Conservation (phyloP, 2,329 filamentous ascomycete genomes). For the Epicoccum sorghinum region DNA sequence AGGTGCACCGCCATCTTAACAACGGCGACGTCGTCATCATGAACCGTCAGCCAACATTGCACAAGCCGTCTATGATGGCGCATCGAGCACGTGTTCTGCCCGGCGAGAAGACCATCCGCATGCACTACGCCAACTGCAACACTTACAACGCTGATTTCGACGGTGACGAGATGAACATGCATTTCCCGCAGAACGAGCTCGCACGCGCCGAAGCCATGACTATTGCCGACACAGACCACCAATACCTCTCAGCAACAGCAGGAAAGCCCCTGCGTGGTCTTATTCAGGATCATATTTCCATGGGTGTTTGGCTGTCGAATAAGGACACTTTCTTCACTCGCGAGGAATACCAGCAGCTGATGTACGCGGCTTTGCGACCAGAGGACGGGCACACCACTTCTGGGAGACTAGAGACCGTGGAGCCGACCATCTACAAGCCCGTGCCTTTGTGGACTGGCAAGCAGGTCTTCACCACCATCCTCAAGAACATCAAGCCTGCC, state of each 20-base stretch:
- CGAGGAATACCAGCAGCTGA: conserved; percentile 88
- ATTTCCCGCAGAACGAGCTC: conserved; percentile 96
- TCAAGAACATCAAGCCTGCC: conserved; percentile 86
- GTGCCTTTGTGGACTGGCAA: conserved; percentile 90
- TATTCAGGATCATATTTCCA: conserved; percentile 98
- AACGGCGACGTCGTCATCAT: conserved; percentile 98
- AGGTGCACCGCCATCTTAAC: conserved; percentile 93
- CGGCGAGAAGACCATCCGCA: conserved; percentile 95
- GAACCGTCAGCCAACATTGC: conserved; percentile 97
- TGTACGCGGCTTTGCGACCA: conserved; percentile 87
- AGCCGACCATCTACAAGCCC: conserved; percentile 83
- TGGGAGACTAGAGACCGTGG: conserved; percentile 79
- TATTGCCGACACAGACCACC: conserved; percentile 94
- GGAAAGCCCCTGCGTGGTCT: conserved; percentile 93
- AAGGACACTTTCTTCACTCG: conserved; percentile 89
- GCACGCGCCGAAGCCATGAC: conserved; percentile 90
- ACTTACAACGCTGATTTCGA: conserved; percentile 99
- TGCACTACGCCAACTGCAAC: conserved; percentile 99
- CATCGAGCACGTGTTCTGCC: conserved; percentile 90
- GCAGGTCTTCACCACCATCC: conserved; percentile 88
- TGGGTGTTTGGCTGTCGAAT: conserved; percentile 88
- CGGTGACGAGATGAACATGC: conserved; percentile 99
- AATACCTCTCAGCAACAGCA: conserved; percentile 92
- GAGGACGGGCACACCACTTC: conserved; percentile 87
- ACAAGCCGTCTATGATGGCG: conserved; percentile 99